Base-by-base conservation (phyloP, 805 yeast genomes). In the Ogataea ramenticola region DNA sequence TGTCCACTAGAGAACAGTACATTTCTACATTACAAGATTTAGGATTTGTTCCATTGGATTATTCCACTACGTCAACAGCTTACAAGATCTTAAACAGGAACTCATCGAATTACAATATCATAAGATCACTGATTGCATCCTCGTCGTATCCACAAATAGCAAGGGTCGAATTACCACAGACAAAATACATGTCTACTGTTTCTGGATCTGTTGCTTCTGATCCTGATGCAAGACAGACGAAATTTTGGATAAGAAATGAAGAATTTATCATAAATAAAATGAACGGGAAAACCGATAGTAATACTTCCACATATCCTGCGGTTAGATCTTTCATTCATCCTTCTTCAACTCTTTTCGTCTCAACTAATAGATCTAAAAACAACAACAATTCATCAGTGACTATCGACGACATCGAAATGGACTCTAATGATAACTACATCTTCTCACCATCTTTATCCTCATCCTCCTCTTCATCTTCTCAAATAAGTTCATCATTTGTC, bases 151-250 rank as follows among this genome's bases (percentile, higher is more conserved):
- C 98, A 0, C 83, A 85, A 44, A 68, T 88, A 30, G 90, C 93
- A 0, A 71, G 87, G 48, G 86, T 88, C 3, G 88, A 84, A 54
- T 66, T 78, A 19, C 97, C 98, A 0, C 89, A 87, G 48, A 78
- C 90, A 3, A 86, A 85, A 55, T 91, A 66, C 58, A 65, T 79
- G 37, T 74, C 80, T 32, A 78, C 87, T 1, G 66, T 81, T 30
- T 72, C 80, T 0, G 99, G 99, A 20, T 76, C 97, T 0, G 73
- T 91, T 37, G 90, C 86, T 43, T 71, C 79, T n/a, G 96, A 90
- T 53, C 86, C 89, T 0, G 96, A 90, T 55, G 85, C 90, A 2
- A 74, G 71, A 45, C 68, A 72, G 46, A 82, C 83, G 46, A 83
- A 81, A 56, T 77, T 80, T 42, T 89, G 89, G 85, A 72, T 84